Conservation (phyloP, 2,329 filamentous ascomycete species). For the Pseudopithomyces maydicus region DNA sequence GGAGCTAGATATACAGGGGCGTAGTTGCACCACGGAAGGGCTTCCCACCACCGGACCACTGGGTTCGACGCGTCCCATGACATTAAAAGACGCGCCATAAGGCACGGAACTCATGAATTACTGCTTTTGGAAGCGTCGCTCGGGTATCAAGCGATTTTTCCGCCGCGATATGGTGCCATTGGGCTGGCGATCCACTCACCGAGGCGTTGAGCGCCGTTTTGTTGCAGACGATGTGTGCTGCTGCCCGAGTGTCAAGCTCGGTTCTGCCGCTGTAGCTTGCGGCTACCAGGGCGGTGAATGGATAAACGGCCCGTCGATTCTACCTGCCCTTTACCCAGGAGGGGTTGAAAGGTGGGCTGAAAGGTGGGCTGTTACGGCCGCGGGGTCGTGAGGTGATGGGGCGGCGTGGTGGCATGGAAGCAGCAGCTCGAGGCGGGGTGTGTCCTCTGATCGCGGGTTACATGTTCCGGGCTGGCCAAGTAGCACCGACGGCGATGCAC, state of each 20-base stretch:
- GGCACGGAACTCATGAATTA: conserved; percentile 26
- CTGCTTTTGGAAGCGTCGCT: conserved; percentile 19
- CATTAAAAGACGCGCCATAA: conserved; percentile 27
- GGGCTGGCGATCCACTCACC: conserved; percentile 21
- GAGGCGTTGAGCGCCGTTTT: conserved; percentile 19
- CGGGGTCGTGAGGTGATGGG: conserved; percentile 9
- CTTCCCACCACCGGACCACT: conserved; percentile 44
- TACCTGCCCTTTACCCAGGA: conserved; percentile 34
- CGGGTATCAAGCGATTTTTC: conserved; percentile 26
- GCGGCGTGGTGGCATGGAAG: not conserved
- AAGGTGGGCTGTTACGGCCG: conserved; percentile 13
- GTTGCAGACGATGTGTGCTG: conserved; percentile 13
- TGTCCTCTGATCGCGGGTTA: too few species aligned
- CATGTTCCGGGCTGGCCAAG: not conserved
- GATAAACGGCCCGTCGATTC: conserved; percentile 42
- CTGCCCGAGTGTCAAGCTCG: conserved; percentile 21
- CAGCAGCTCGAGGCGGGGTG: not conserved
- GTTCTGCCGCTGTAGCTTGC: conserved; percentile 36
- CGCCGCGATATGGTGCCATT: conserved; percentile 24
- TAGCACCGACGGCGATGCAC: not conserved
- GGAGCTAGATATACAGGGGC: conserved; percentile 38
- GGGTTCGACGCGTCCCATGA: conserved; percentile 36
- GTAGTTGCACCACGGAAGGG: conserved; percentile 37
- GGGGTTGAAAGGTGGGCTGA: too few species aligned
- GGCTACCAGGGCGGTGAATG: conserved; percentile 41